Conservation (phyloP, 192 early-diverging fungal genomes). For the Ambispora gerdemannii region DNA sequence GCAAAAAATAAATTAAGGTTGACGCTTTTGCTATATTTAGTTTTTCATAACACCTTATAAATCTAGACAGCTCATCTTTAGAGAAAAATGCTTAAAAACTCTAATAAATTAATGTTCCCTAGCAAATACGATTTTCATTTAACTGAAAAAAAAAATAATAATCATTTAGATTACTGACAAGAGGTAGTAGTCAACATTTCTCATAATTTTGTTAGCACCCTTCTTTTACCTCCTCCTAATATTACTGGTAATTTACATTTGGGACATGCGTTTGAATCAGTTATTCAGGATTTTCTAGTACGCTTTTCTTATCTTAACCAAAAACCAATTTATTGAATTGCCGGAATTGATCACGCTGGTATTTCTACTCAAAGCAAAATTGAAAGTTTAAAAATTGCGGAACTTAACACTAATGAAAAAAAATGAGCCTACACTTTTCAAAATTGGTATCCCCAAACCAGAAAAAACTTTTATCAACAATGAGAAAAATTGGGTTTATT, state of each 20-base stretch:
- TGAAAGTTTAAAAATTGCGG: neutral
- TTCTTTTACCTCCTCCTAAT: slow-evolving; percentile 5
- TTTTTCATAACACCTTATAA: too few relatives aligned
- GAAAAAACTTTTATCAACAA: slow-evolving; percentile 2
- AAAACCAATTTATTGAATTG: slow-evolving; percentile 12
- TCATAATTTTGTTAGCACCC: slow-evolving; percentile 4
- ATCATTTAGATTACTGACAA: slow-evolving; percentile 9
- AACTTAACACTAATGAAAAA: neutral
- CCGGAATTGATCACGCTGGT: slow-evolving; percentile 6
- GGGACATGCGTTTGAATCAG: slow-evolving; percentile 2
- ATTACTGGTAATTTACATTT: slow-evolving; percentile 24
- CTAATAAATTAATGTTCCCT: neutral
- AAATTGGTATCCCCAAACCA: slow-evolving; percentile 8
- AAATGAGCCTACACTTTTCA: slow-evolving; percentile 10
- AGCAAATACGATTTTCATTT: slow-evolving; percentile 19
- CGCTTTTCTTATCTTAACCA: slow-evolving; percentile 11
- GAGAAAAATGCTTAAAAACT: too few relatives aligned
- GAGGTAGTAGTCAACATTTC: neutral
- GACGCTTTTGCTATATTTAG: too few relatives aligned
- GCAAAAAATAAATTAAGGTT: too few relatives aligned
- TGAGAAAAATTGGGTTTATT: slow-evolving; percentile 12
- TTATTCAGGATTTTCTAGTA: slow-evolving; percentile 14
- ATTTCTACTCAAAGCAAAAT: slow-evolving; percentile 18
- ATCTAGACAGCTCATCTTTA: too few relatives aligned
- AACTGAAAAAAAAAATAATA: slow-evolving; percentile 13